Conservation (phyloP, 148 eudicot genomes). For the Beta vulgaris region DNA sequence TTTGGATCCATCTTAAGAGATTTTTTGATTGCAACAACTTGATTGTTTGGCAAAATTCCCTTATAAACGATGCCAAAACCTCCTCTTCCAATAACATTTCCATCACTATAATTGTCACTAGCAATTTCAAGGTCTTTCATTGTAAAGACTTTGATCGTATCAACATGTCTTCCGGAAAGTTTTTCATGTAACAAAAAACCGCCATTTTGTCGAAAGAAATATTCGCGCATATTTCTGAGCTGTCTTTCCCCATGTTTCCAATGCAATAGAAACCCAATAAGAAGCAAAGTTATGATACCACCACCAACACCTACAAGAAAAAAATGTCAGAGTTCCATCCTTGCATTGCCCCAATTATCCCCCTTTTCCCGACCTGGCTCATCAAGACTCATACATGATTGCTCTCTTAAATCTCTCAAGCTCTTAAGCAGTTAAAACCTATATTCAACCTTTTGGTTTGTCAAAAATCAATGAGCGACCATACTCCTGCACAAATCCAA, state of each 20-base stretch:
- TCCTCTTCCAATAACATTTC: constrained; percentile 23
- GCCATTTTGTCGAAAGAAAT: constrained; percentile 27
- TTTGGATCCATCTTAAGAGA: too few relatives aligned
- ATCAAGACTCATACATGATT: too few relatives aligned
- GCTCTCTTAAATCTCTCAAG: too few relatives aligned
- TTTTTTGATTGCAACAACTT: too few relatives aligned
- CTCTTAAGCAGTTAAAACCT: too few relatives aligned
- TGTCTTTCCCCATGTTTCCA: constrained; percentile 9
- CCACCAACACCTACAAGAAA: neutral
- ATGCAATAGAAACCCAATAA: constrained; percentile 5
- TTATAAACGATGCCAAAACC: constrained; percentile 29
- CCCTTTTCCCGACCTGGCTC: too few relatives aligned
- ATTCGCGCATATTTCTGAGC: constrained; percentile 11
- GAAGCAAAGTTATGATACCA: constrained; percentile 8
- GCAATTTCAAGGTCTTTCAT: constrained; percentile 20
- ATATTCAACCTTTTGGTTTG: too few relatives aligned
- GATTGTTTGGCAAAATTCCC: constrained; percentile 16
- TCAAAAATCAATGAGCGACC: too few relatives aligned
- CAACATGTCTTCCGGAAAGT: constrained; percentile 12
- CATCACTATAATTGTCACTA: constrained; percentile 20
- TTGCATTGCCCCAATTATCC: too few relatives aligned
- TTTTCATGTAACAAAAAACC: constrained; percentile 22
- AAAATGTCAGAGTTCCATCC: too few relatives aligned
- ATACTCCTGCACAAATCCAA: too few relatives aligned
- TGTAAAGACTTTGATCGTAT: constrained; percentile 20